Conservation (phyloP, 2,329 filamentous ascomycete genomes). For the Fusarium decemcellulare region DNA sequence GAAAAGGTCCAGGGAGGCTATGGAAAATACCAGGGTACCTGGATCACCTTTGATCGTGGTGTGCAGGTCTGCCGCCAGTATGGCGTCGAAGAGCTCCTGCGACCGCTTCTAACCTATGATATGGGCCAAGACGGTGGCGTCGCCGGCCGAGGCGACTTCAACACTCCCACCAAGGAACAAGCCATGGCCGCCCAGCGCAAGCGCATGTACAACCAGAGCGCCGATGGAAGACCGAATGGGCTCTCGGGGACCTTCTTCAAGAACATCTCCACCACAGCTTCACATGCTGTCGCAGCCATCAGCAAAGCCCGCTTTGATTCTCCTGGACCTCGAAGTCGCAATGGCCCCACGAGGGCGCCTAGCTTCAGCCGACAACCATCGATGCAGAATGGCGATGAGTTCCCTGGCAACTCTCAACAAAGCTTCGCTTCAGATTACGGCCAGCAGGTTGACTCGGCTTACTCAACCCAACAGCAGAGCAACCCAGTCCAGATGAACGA, state of each 20-base stretch:
- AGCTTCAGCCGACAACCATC: conserved; percentile 81
- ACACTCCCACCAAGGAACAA: conserved; percentile 98
- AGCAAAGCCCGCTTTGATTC: conserved; percentile 97
- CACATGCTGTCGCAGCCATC: conserved; percentile 93
- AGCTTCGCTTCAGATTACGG: conserved; percentile 84
- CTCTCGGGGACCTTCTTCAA: conserved; percentile 93
- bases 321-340: conserved; percentile 77
- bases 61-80: conserved; percentile 90
- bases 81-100: conserved; percentile 81
- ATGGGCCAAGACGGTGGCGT: conserved; percentile 82
- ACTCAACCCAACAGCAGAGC: conserved; percentile 71
- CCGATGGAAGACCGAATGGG: conserved; percentile 77
- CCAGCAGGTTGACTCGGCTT: conserved; percentile 79
- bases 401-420: conserved; percentile 85
- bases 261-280: conserved; percentile 94
- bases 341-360: conserved; percentile 75
- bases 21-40: conserved; percentile 98
- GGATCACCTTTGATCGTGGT: conserved; percentile 95
- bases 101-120: conserved; percentile 84
- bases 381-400: conserved; percentile 78
- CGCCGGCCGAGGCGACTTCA: conserved; percentile 81
- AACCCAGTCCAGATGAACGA: conserved; percentile 57
- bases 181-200: conserved; percentile 97
- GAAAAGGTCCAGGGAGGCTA: conserved; percentile 99
- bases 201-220: conserved; percentile 81